A percentile compares a stretch with the other conserved stretches of the same genome.
Evolutionary conservation across 495 filamentous ascomycete genomes (phyloP).

Genomic region (Clavariopsis aquatica): DNA sequence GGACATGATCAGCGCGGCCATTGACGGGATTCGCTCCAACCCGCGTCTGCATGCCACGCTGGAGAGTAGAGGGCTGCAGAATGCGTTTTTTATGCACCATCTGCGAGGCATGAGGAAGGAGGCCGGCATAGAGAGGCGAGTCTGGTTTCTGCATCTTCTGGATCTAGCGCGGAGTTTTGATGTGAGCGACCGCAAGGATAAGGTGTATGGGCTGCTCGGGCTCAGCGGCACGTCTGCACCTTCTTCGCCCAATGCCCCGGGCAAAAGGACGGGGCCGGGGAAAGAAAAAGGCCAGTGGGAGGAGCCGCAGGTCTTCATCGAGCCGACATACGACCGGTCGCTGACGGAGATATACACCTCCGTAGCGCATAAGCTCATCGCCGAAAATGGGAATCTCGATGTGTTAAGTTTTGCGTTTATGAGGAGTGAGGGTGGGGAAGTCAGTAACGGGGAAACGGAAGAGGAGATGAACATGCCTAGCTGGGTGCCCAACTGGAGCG

Average conservation of each 20-base stretch:
- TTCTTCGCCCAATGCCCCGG: too few species aligned
- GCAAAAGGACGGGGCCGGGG: too few species aligned
- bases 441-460: background rate
- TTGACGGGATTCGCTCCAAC: conserved; percentile 11
- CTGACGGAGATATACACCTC: conserved; percentile 12
- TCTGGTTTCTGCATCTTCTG: conserved; percentile 32
- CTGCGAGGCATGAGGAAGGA: background rate
- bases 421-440: background rate
- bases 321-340: conserved; percentile 19
- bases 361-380: conserved; percentile 1
- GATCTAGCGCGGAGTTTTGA: conserved; percentile 26
- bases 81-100: conserved; percentile 35
- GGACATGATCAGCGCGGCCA: conserved; percentile 17
- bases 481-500: conserved; percentile 32
- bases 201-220: conserved; percentile 33
- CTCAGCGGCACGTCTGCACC: too few species aligned
- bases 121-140: background rate
- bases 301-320: conserved; percentile 12
- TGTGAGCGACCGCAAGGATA: conserved; percentile 31
- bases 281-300: conserved; percentile 9
- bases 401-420: conserved; percentile 20
- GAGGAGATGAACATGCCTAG: too few species aligned
- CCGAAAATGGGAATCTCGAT: background rate
- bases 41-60: background rate
- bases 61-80: conserved; percentile 16